Evolutionary conservation across 805 yeast genomes (phyloP).

Genomic region (Cyberlindnera sargentensis): DNA sequence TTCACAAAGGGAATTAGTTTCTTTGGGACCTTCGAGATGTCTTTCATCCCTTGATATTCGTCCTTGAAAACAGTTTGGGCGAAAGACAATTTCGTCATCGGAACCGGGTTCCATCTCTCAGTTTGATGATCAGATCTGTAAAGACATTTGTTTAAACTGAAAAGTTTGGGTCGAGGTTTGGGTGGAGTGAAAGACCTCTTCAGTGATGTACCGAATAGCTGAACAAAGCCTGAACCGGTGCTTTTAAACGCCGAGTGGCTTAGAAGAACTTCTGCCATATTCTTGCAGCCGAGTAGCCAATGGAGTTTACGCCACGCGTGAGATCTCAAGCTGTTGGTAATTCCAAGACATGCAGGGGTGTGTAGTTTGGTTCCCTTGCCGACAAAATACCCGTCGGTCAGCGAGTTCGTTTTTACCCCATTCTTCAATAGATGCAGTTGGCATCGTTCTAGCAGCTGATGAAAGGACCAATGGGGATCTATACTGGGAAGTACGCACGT

Average conservation of each 20-base stretch:
- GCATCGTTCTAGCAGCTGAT: conserved; percentile 36
- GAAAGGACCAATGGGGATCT: conserved; percentile 13
- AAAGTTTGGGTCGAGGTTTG: neutral
- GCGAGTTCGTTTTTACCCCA: conserved; percentile 27
- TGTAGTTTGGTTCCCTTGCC: neutral
- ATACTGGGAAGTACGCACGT: neutral
- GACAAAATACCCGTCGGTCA: conserved; percentile 26
- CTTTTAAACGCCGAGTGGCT: conserved; percentile 7
- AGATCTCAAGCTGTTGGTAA: conserved; percentile 29
- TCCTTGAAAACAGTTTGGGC: conserved; percentile 8
- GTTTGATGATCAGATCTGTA: conserved; percentile 5
- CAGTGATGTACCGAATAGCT: conserved; percentile 14
- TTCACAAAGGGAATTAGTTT: conserved; percentile 15
- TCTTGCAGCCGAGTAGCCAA: conserved; percentile 5
- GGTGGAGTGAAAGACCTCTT: neutral
- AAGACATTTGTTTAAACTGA: conserved; percentile 10
- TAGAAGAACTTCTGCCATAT: conserved; percentile 10
- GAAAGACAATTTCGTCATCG: conserved; percentile 1
- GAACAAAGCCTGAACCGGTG: conserved; percentile 4
- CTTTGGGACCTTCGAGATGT: conserved; percentile 22
- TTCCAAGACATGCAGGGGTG: neutral
- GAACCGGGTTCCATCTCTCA: conserved; percentile 9
- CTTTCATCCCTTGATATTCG: conserved; percentile 2
- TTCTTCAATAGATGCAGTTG: conserved; percentile 25
- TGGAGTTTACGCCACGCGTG: conserved; percentile 33